Evolutionary conservation across 495 filamentous ascomycete genomes (phyloP), one percentile per base, ranked within the genome.

Genomic region (Cryomyces minteri): DNA sequence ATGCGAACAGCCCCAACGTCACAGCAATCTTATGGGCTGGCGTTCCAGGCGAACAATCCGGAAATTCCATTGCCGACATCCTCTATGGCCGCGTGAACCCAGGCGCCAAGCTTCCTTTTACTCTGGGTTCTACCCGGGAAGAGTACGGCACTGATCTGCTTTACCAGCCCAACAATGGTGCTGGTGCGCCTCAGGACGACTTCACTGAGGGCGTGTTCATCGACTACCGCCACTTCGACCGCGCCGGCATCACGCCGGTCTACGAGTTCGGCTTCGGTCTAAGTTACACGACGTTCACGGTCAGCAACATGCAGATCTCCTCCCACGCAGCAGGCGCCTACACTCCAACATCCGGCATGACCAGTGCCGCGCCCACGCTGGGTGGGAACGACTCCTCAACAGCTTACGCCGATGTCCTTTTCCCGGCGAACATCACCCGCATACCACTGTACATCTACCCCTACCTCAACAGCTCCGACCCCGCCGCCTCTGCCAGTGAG

Each of bases 1-100:
- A 75, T 67, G 77, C 81, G 43, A 63, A 85, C 52, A 76, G 80
- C 58, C 77, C 81, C 18, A 94, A 94, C 58, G 71, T 96, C 46
- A 94, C 86, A 5, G 88, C 83, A 25, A 87, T 94, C 31, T 56
- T 95, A 11, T 94, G 84, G 77, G 88, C 88, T 49, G 87, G 87
- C 58, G 60, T 95, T 34, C 90, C 88, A 0, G 90, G 90, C 5
- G 82, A 96, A 58, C 82, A 98, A 61, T 84, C 79, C 31, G 90
- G 90, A 31, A 87, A 90, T 61, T 76, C 80, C 9, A 74, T 98
- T 48, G 76, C 77, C 12, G 88, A 96, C 57, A 75, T 95, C 5
- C 77, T 98, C 12, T 98, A 93, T 58, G 90, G 90, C 36, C 71
- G 68, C 40, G 74, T 86, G 56, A 94, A 88, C 62, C 88, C 90